phyloP scores from a whole-genome alignment of 495 filamentous ascomycete species.

The Eremomyces bilateralis region DNA sequence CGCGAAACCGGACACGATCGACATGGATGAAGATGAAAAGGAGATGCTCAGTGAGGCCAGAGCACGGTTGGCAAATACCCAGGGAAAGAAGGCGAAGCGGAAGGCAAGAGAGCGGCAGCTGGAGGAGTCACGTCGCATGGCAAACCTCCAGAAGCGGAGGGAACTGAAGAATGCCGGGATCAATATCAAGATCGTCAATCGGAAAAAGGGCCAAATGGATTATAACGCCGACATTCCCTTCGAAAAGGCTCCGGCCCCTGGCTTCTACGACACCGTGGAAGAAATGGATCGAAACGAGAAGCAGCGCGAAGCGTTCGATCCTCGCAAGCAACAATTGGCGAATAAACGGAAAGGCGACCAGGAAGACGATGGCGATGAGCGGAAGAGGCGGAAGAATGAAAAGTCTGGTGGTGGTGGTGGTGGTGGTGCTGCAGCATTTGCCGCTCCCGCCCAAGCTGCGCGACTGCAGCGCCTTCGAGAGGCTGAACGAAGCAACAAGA shows the following conservation, averaged over 20 bases:
- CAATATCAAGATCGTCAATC: conserved; percentile 87
- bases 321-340: conserved; percentile 83
- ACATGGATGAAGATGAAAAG: conserved; percentile 97
- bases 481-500: conserved; percentile 89
- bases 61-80: conserved; percentile 86
- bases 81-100: conserved; percentile 96
- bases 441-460: conserved; percentile 81
- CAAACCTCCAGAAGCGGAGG: conserved; percentile 79
- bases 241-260: conserved; percentile 71
- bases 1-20: conserved; percentile 90
- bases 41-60: conserved; percentile 97
- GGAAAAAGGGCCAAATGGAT: conserved; percentile 93
- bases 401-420: conserved; percentile 53
- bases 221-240: conserved; percentile 98
- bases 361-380: conserved; percentile 51
- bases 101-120: conserved; percentile 91
- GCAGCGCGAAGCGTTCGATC: conserved; percentile 75
- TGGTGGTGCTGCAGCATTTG: conserved; percentile 50
- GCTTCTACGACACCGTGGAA: conserved; percentile 83
- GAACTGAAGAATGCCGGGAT: conserved; percentile 96
- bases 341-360: conserved; percentile 87
- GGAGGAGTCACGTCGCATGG: conserved; percentile 78
- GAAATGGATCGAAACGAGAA: conserved; percentile 66
- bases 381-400: conserved; percentile 70
- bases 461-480: conserved; percentile 92